Evolutionary conservation across 2,329 filamentous ascomycete genomes (phyloP).

Genomic region (Ophiocordyceps camponoti-floridani): DNA sequence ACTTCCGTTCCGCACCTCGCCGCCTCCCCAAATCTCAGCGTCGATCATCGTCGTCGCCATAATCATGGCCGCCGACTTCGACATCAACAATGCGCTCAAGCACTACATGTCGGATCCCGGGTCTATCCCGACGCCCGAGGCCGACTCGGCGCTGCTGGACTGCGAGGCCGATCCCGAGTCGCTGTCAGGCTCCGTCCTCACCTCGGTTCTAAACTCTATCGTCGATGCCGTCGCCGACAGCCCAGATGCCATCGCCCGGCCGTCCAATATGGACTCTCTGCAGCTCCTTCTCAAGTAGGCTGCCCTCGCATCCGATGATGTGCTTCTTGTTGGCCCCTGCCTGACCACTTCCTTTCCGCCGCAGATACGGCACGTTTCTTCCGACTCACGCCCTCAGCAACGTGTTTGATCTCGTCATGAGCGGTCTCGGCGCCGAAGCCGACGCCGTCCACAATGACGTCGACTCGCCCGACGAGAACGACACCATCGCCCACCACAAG

Average conservation of each 20-base stretch:
- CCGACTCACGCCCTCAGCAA: conserved; percentile 77
- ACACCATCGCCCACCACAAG: conserved; percentile 73
- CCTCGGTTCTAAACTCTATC: conserved; percentile 76
- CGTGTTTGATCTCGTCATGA: conserved; percentile 78
- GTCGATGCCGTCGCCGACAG: conserved; percentile 84
- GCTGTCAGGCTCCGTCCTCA: conserved; percentile 61
- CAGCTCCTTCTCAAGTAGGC: conserved; percentile 95
- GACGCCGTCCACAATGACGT: conserved; percentile 74
- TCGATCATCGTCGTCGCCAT: conserved; percentile 8
- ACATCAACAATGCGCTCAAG: conserved; percentile 93
- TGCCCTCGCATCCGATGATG: conserved; percentile 18
- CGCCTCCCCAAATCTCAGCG: neutral
- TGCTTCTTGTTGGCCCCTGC: conserved; percentile 3
- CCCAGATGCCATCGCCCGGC: conserved; percentile 69
- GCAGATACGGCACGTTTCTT: conserved; percentile 64
- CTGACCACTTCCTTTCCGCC: neutral
- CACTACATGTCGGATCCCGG: conserved; percentile 88
- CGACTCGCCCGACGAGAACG: conserved; percentile 75
- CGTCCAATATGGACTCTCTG: conserved; percentile 72
- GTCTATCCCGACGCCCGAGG: conserved; percentile 69
- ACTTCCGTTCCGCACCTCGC: neutral
- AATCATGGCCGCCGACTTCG: conserved; percentile 62
- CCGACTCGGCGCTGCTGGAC: conserved; percentile 65
- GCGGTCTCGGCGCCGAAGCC: conserved; percentile 67
- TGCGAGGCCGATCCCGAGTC: conserved; percentile 84